Evolutionary conservation across 1,284 basidiomycete species (phyloP), one percentile per base, ranked within the genome.

Genomic region (Sanghuangporus baumii): DNA sequence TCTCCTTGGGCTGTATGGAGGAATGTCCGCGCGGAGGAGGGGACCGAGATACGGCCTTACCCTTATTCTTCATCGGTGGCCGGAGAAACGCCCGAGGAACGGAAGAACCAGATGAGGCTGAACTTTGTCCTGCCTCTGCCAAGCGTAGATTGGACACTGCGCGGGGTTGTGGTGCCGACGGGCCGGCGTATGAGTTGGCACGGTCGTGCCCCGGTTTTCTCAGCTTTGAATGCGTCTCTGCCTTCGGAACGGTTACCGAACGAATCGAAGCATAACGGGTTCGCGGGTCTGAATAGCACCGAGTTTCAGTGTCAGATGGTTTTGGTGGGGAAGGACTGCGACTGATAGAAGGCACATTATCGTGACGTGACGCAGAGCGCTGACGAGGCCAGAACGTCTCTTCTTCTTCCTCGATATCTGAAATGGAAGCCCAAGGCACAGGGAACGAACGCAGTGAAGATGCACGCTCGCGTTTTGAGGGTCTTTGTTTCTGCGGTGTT

Each of bases 341-440:
- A 52, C 43, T 52, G 31, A 51, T 43, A 20, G 36, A 40, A 40
- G 48, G 59, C 7, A 43, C 36, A 38, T 51, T n/a, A 12, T 37
- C n/a, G n/a, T 26, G 59, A 23, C n/a, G n/a, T 8, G 43, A 1
- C 26, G 47, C 23, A 7, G 16, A 2, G 7, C 16, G 43, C 34
- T 55, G 56, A 16, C 48, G 55, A n/a, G 62, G 62, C 62, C 57
- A 59, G 51, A 64, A 60, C 54, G 54, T 50, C 20, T 58, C 51
- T 3, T 20, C 34, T 26, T 58, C 51, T 12, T 41, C 38, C 9
- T 62, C 55, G 6, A 20, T 59, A 34, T 63, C 61, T 47, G 41
- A 36, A 38, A 54, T 40, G n/a, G 31, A 48, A 47, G 43, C 56
- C 40, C 58, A 59, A 37, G 61, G 57, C 12, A 55, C 4, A 16